Evolutionary conservation across 2,329 filamentous ascomycete species (phyloP).

Genomic region (Trichoderma hamatum): DNA sequence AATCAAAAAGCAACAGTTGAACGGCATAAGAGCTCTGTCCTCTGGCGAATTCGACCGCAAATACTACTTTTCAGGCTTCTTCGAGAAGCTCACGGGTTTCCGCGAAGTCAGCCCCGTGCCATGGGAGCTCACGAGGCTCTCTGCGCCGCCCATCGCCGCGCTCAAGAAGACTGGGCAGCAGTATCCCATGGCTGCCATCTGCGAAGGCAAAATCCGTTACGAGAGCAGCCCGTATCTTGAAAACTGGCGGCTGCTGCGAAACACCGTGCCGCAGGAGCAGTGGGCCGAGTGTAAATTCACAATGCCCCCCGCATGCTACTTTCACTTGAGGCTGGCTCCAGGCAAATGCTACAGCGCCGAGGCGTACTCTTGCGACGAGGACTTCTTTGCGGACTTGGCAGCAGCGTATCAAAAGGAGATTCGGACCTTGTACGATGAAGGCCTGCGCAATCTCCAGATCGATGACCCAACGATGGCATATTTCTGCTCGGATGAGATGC

Average conservation of each 20-base stretch:
- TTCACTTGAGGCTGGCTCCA: conserved; percentile 58
- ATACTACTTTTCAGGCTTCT: conserved; percentile 54
- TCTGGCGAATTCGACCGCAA: conserved; percentile 68
- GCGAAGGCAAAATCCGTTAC: conserved; percentile 48
- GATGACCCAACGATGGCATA: conserved; percentile 66
- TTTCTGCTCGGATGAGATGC: conserved; percentile 71
- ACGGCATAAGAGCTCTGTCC: conserved; percentile 65
- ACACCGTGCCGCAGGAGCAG: conserved; percentile 57
- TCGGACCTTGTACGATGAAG: conserved; percentile 56
- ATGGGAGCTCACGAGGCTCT: conserved; percentile 43
- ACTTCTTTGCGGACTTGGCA: conserved; percentile 61
- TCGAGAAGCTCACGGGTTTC: conserved; percentile 50
- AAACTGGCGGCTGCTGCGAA: conserved; percentile 46
- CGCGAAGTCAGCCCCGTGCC: conserved; percentile 44
- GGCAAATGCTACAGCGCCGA: conserved; percentile 57
- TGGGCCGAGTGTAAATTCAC: conserved; percentile 70
- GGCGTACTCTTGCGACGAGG: conserved; percentile 55
- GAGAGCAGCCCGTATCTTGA: conserved; percentile 47
- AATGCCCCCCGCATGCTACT: conserved; percentile 68
- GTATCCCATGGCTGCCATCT: conserved; percentile 46
- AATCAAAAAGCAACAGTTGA: conserved; percentile 64
- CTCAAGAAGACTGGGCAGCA: conserved; percentile 44
- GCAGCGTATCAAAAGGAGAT: conserved; percentile 59
- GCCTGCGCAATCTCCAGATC: conserved; percentile 60
- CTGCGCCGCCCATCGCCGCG: conserved; percentile 45